A percentile compares a stretch with the other conserved stretches of the same genome.
Conservation (phyloP, 139 green algal genomes). For the Chlorella sp. region DNA sequence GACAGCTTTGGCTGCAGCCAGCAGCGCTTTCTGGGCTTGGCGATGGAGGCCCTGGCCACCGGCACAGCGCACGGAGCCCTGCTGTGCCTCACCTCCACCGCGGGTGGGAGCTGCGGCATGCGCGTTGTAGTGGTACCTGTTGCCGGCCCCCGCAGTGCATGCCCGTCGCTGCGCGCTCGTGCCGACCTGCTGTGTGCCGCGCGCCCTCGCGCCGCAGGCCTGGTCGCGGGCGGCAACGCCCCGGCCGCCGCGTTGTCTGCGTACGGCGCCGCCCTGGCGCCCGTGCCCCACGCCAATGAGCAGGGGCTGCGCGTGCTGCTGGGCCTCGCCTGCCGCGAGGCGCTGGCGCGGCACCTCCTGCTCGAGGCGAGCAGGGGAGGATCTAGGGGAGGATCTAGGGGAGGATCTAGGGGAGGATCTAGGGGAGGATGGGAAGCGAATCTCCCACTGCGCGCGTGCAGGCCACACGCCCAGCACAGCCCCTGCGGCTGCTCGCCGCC, state of each 20-base stretch:
- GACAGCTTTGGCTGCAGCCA: slow-evolving; percentile 14
- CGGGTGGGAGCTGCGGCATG: not conserved
- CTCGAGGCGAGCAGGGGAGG: too few species aligned
- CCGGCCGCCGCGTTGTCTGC: not conserved
- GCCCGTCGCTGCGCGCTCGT: not conserved
- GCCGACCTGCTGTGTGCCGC: not conserved
- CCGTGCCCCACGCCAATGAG: slow-evolving; percentile 22
- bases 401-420: not conserved
- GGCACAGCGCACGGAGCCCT: slow-evolving; percentile 14
- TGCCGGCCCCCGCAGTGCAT: too few species aligned
- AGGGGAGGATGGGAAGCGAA: not conserved
- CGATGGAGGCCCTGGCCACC: slow-evolving; percentile 8
- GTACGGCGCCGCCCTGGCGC: slow-evolving; percentile 13
- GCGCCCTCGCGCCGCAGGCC: not conserved
- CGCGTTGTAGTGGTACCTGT: not conserved
- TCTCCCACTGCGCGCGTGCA: not conserved
- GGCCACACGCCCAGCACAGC: not conserved
- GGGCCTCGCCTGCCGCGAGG: slow-evolving; percentile 19
- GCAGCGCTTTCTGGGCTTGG: not conserved
- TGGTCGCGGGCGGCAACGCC: slow-evolving; percentile 15
- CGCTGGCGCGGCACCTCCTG: not conserved
- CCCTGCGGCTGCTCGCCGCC: not conserved
- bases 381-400: not conserved
- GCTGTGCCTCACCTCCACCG: slow-evolving; percentile 20
- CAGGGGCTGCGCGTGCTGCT: slow-evolving; percentile 28